Evolutionary conservation across 169 alveolate genomes (phyloP), one percentile per base, ranked within the genome.

Genomic region (Plasmodium sp.): DNA sequence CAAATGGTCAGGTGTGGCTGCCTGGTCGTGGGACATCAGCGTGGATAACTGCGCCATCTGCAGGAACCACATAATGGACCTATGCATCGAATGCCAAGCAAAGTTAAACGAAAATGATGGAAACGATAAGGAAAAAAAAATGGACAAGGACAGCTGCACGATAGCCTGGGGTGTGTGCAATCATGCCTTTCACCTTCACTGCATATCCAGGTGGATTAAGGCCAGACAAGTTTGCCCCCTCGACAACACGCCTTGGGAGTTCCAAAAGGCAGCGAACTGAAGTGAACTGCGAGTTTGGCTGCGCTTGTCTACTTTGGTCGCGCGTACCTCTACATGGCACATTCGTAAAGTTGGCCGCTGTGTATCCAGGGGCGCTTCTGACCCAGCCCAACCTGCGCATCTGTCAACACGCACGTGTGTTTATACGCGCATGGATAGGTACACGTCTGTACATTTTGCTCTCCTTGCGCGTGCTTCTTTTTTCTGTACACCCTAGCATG

Each of bases 111-210:
- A 96, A 31, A 34, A 83, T 80, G 93, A 77, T 74, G 84, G 73
- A 41, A 93, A 84, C 54, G 90, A 85, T 67, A 73, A 80, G 43
- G 79, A 75, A 41, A 94, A 95, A 93, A 81, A 93, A 93, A 84
- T 83, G 96, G 96, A 96, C 88, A 95, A 93, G 92, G 98, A 98
- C 71, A 99, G 98, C 84, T 99, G 99, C 94, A 98, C 99, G n/a
- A 99, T 99, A 33, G 99, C 99, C n/a, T 99, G 99, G 99, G 99
- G 99, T 34, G 99, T 98, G 34, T 99, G 99, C 94, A 99, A 99
- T 95, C 99, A 99, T 94, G 99, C 99, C 67, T 99, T 99, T 97
- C 99, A 99, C 95, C 98, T 98, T 92, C 99, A 99, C 96, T 99
- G 99, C 95, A 99, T 99, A 81, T 99, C 99, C 48, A 97, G 99